These are phyloP conservation scores for Backusella luteola DNA, from an alignment of 192 early-diverging fungal species.

Conservation along the genomic window DNA sequence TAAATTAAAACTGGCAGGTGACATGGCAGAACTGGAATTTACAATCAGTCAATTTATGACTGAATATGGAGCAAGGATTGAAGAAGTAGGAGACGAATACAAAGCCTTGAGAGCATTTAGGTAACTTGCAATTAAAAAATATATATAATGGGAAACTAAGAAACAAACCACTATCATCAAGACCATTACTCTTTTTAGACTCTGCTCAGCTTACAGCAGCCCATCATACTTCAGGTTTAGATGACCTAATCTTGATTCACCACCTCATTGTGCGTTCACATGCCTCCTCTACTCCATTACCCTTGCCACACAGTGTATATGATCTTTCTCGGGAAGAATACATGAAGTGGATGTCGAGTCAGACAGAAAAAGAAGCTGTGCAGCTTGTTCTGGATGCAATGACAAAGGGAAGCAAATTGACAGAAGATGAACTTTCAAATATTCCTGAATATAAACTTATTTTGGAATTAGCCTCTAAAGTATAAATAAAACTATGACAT, in stretches of 20 bases:
- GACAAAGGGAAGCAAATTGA: conserved; percentile 20
- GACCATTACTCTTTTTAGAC: conserved; percentile 66
- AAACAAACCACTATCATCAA: conserved; percentile 9
- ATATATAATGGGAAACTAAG: background rate
- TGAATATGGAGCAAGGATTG: conserved; percentile 56
- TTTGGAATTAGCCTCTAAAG: conserved; percentile 17
- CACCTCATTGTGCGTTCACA: conserved; percentile 61
- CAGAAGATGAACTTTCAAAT: conserved; percentile 20
- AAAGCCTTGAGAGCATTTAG: conserved; percentile 58
- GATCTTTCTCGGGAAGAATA: conserved; percentile 61
- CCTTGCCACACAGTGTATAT: conserved; percentile 54
- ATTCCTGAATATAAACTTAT: conserved; percentile 34
- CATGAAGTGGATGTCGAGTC: conserved; percentile 59
- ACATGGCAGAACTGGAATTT: conserved; percentile 76
- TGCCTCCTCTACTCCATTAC: conserved; percentile 32
- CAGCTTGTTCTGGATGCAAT: conserved; percentile 36
- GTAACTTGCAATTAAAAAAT: conserved; percentile 27
- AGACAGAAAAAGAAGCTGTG: conserved; percentile 47
- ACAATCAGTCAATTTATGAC: conserved; percentile 59
- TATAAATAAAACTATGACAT: background rate
- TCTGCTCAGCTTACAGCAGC: conserved; percentile 47
- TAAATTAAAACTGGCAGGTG: conserved; percentile 64
- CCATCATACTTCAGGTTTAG: conserved; percentile 50
- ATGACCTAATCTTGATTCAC: conserved; percentile 53
- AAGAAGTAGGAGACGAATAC: conserved; percentile 57